Evolutionary conservation across 176 grass and related monocot genomes (phyloP), one percentile per base, ranked within the genome.

Genomic region (Oryza punctata): DNA sequence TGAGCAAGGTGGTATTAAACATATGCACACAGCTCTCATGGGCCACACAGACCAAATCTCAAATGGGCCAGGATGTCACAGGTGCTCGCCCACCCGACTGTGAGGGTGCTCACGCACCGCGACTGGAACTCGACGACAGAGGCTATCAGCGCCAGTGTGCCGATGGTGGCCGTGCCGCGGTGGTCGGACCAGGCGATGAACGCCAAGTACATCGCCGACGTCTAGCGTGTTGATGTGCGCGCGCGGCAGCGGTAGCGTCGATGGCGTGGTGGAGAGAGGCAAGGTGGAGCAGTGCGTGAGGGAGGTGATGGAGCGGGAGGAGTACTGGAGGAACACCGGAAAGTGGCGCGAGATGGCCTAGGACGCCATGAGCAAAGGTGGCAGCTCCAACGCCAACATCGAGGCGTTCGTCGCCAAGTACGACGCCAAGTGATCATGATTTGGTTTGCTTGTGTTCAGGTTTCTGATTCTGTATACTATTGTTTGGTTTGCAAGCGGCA

Each of bases 61-160:
- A n/a, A n/a, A n/a, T n/a, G n/a, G n/a, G n/a, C n/a, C n/a, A n/a
- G n/a, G n/a, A n/a, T n/a, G n/a, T n/a, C n/a, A n/a, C n/a, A 78
- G 76, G 79, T 88, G 19, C 79, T 88, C 45, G n/a, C 47, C 3
- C 65, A 85, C 68, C 52, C 64, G 38, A 64, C 83, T 12, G 44
- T 90, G 4, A n/a, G 82, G 88, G 21, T 79, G 88, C 75, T 92
- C 89, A 89, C 84, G 29, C 90, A 92, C 75, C 89, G 90, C n/a
- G 84, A 84, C 0, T 92, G 90, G 84, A 92, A 92, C 80, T 92
- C 91, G 29, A 84, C 70, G 9, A 13, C 72, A n/a, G 90, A 92
- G 84, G 75, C 81, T 0, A 28, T 91, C 35, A 44, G 70, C 74
- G 67, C 73, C 7, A 81, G 81, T 0, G 71, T 88, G 54, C 85